phyloP scores from a whole-genome alignment of 495 filamentous ascomycete species.

The Lasiosphaeria hispida region DNA sequence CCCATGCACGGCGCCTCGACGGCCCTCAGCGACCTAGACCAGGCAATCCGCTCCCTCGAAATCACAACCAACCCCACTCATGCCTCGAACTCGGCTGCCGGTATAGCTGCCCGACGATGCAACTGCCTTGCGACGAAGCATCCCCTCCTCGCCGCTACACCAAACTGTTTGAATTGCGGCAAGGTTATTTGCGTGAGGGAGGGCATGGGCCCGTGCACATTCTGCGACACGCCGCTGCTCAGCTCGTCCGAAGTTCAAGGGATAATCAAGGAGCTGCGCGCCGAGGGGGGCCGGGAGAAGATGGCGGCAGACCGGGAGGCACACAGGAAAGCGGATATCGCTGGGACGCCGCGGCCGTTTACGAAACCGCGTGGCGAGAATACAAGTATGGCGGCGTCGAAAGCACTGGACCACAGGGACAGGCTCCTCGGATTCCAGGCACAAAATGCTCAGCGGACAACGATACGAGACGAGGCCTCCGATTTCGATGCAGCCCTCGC shows the following conservation, averaged over 20 bases:
- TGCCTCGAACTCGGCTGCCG: slow-evolving; percentile 37
- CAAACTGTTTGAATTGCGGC: slow-evolving; percentile 89
- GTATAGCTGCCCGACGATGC: slow-evolving; percentile 61
- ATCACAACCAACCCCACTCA: slow-evolving; percentile 81
- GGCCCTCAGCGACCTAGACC: slow-evolving; percentile 78
- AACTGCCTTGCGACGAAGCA: slow-evolving; percentile 83
- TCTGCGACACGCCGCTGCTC: slow-evolving; percentile 74
- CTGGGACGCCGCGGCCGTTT: slow-evolving; percentile 47
- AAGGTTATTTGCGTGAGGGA: slow-evolving; percentile 97
- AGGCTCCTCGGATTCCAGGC: slow-evolving; percentile 79
- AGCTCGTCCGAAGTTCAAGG: slow-evolving; percentile 67
- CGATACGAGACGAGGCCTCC: slow-evolving; percentile 86
- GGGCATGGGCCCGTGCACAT: slow-evolving; percentile 91
- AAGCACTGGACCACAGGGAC: slow-evolving; percentile 76
- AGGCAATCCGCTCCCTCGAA: slow-evolving; percentile 87
- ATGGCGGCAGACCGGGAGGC: slow-evolving; percentile 72
- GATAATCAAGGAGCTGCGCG: slow-evolving; percentile 83
- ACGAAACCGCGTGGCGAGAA: slow-evolving; percentile 40
- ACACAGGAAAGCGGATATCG: slow-evolving; percentile 64
- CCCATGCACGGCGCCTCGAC: slow-evolving; percentile 75
- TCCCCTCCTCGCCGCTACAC: slow-evolving; percentile 78
- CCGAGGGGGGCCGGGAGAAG: slow-evolving; percentile 81
- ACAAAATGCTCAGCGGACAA: slow-evolving; percentile 83
- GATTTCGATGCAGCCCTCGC: slow-evolving; percentile 79
- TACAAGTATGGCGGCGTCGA: slow-evolving; percentile 44